Evolutionary conservation across 345 rosid species (phyloP), one percentile per base, ranked within the genome.

Genomic region (Melastoma malabathricum): DNA sequence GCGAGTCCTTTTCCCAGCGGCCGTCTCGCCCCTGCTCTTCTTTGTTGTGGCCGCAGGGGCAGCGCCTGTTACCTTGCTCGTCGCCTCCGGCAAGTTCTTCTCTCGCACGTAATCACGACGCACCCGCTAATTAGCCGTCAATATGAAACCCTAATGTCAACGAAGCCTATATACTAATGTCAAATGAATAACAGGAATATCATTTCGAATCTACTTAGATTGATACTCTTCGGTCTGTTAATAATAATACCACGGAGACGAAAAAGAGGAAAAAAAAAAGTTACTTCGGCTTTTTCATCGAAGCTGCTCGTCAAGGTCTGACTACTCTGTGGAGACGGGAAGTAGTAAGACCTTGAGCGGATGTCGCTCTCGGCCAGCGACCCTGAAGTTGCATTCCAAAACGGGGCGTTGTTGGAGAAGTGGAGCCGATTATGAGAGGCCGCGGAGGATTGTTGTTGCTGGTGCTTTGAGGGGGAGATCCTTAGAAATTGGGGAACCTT

Each of bases 331-430:
- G 75, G 57, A n/a, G 77, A 59, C 7, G 89, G 79, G 48, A 78
- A 81, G 64, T 76, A 75, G 64, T 60, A 15, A n/a, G 55, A 29
- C n/a, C 20, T 68, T 0, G 95, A 68, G 15, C 88, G 77, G 57
- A 68, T 63, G 31, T 92, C 87, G 20, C 52, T 70, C 56, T 68
- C 65, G 41, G 41, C 2, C 41, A 12, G 12, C 57, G 74, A 47
- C 0, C 77, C 72, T 2, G 80, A 72, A 17, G 83, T 72, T 1
- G 81, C 86, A 49, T 84, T 84, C 98, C 98, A 92, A 57, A 82
- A 87, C 15, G 90, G 81, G 3, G 90, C 81, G 69, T 92, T 87
- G 62, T 92, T 92, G 50, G 98, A 87, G 67, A 92, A 84, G 20
- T 82, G 83, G 62, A 87, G 68, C 54, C 79, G 95, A 47, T 58